Evolutionary conservation across 2,329 filamentous ascomycete genomes (phyloP).

Genomic region (Fusarium austroafricanum): DNA sequence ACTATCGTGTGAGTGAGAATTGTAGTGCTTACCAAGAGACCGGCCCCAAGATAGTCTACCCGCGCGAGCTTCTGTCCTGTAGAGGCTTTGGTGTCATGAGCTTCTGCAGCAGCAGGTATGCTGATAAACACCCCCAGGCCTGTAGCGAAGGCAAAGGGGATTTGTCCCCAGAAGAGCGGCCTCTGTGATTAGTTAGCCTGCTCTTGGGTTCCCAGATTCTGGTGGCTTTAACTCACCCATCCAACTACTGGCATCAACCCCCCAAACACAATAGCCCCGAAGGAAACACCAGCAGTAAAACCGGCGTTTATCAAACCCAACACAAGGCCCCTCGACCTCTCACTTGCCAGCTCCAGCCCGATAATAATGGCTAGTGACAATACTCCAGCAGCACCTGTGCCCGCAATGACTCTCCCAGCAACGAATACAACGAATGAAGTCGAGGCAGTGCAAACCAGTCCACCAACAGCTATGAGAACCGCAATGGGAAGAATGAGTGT

Average conservation of each 20-base stretch:
- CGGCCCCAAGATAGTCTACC: slow-evolving; percentile 81
- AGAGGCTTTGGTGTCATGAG: slow-evolving; percentile 42
- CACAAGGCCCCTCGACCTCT: slow-evolving; percentile 75
- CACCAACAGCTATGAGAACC: slow-evolving; percentile 68
- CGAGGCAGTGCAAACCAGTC: slow-evolving; percentile 72
- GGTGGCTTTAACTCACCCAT: slow-evolving; percentile 67
- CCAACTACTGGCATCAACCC: slow-evolving; percentile 71
- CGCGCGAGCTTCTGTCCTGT: slow-evolving; percentile 66
- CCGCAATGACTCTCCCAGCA: slow-evolving; percentile 73
- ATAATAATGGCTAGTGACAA: slow-evolving; percentile 80
- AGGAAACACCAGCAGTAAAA: slow-evolving; percentile 76
- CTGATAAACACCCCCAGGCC: slow-evolving; percentile 73
- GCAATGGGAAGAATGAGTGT: slow-evolving; percentile 72
- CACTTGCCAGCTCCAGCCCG: slow-evolving; percentile 77
- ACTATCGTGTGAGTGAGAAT: neutral
- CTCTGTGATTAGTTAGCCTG: slow-evolving; percentile 59
- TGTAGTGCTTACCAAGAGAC: slow-evolving; percentile 66
- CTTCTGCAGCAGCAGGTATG: slow-evolving; percentile 62
- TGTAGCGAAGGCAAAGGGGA: slow-evolving; percentile 70
- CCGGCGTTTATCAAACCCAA: slow-evolving; percentile 80
- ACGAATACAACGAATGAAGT: slow-evolving; percentile 72
- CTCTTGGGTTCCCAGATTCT: neutral
- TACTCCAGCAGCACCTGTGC: slow-evolving; percentile 76
- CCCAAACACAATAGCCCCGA: slow-evolving; percentile 78
- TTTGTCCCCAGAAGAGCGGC: slow-evolving; percentile 78